These are phyloP conservation scores for Aurifilum marmelostoma DNA, from an alignment of 2,329 filamentous ascomycete genomes.

Conservation along the genomic window DNA sequence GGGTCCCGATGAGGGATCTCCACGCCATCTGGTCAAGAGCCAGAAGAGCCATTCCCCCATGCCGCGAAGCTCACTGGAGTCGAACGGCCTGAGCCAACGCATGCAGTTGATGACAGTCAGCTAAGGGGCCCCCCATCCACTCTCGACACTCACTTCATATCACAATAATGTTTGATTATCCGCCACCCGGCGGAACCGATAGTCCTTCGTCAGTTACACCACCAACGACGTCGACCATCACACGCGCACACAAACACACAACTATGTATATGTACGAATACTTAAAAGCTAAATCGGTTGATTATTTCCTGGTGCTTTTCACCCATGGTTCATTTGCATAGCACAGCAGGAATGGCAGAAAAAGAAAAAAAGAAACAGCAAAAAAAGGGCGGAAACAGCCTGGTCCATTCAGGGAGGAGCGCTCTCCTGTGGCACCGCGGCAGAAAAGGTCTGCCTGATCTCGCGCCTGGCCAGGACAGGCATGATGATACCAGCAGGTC, in stretches of 20 bases:
- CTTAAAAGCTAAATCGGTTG: constrained; percentile 27
- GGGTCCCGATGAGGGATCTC: constrained; percentile 60
- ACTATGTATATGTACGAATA: constrained; percentile 30
- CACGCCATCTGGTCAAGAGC: constrained; percentile 54
- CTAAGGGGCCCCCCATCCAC: constrained; percentile 38
- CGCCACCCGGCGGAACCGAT: constrained; percentile 9
- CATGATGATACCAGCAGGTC: constrained; percentile 20
- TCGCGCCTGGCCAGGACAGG: constrained; percentile 10
- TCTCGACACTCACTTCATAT: constrained; percentile 7
- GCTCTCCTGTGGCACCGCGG: constrained; percentile 22
- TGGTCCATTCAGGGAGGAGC: constrained; percentile 21
- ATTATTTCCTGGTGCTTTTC: constrained; percentile 19
- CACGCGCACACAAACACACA: neutral
- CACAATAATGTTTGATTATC: constrained; percentile 30
- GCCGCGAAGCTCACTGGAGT: constrained; percentile 53
- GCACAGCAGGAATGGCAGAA: constrained; percentile 25
- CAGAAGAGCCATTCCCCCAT: constrained; percentile 58
- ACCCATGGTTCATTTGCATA: constrained; percentile 28
- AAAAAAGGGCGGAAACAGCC: constrained; percentile 20
- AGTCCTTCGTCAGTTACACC: neutral
- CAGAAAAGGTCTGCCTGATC: constrained; percentile 26
- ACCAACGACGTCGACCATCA: constrained; percentile 19
- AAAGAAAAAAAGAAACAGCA: constrained; percentile 13
- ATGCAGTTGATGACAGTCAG: constrained; percentile 69
- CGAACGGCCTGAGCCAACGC: constrained; percentile 53